These are phyloP conservation scores for Emmonsiellopsis sp. DNA, from an alignment of 2,329 filamentous ascomycete species.

Conservation along the genomic window DNA sequence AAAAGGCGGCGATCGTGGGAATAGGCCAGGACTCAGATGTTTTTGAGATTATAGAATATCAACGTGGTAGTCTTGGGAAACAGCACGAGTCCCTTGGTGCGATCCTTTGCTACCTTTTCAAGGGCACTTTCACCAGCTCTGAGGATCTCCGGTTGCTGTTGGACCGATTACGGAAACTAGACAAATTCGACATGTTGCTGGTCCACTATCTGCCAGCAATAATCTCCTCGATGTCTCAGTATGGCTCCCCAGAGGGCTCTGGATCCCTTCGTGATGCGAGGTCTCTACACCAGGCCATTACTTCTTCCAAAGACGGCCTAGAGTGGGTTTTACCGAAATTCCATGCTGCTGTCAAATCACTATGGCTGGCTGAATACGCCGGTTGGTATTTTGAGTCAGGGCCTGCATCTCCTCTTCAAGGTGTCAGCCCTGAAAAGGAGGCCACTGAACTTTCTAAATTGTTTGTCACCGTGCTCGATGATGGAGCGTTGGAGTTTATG, in stretches of 20 bases:
- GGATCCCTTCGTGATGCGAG: slow-evolving; percentile 60
- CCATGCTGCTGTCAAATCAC: slow-evolving; percentile 67
- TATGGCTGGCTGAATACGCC: slow-evolving; percentile 91
- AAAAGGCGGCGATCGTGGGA: slow-evolving; percentile 66
- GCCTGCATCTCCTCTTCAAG: slow-evolving; percentile 49
- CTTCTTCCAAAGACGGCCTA: slow-evolving; percentile 56
- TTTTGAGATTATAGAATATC: slow-evolving; percentile 70
- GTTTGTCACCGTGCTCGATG: slow-evolving; percentile 69
- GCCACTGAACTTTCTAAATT: slow-evolving; percentile 61
- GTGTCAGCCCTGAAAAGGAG: slow-evolving; percentile 58
- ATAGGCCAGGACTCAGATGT: slow-evolving; percentile 55
- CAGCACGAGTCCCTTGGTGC: slow-evolving; percentile 84
- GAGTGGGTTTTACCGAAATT: slow-evolving; percentile 66
- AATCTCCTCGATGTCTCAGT: slow-evolving; percentile 65
- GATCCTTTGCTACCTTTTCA: slow-evolving; percentile 71
- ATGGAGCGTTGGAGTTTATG: slow-evolving; percentile 87
- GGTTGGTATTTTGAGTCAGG: slow-evolving; percentile 75
- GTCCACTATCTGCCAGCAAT: slow-evolving; percentile 79
- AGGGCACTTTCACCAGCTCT: slow-evolving; percentile 59
- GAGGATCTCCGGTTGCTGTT: slow-evolving; percentile 69
- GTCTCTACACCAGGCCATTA: slow-evolving; percentile 59
- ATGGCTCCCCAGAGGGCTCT: slow-evolving; percentile 67
- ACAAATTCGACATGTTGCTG: slow-evolving; percentile 64
- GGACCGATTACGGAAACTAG: slow-evolving; percentile 56
- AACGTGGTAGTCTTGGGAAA: slow-evolving; percentile 68